Evolutionary conservation across 495 filamentous ascomycete genomes (phyloP).

Genomic region (Xanthoparmelia taractica): DNA sequence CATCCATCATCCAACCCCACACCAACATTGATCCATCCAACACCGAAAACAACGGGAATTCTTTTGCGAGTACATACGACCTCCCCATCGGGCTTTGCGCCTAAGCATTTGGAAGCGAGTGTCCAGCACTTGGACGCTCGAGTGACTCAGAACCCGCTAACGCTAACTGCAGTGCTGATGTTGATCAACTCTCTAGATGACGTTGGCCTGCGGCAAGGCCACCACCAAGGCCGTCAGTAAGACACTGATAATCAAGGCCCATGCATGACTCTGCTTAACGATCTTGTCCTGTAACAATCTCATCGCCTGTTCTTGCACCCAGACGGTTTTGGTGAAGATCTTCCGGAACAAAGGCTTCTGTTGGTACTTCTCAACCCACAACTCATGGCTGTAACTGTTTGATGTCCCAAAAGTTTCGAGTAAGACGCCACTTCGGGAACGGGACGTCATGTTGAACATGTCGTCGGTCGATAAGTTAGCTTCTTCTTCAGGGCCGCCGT

Average conservation of each 20-base stretch:
- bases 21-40: neutral
- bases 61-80: neutral
- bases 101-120: constrained; percentile 1
- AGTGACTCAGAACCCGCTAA: neutral
- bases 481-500: constrained; percentile 20
- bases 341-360: constrained; percentile 55
- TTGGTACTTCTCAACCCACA: constrained; percentile 60
- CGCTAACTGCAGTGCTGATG: neutral
- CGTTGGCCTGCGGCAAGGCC: constrained; percentile 23
- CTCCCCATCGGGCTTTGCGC: neutral
- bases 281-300: constrained; percentile 29
- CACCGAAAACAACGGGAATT: neutral
- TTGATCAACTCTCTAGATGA: constrained; percentile 13
- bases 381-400: constrained; percentile 66
- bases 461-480: constrained; percentile 18
- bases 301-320: constrained; percentile 42
- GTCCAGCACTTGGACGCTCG: constrained; percentile 9
- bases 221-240: constrained; percentile 25
- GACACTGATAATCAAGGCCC: constrained; percentile 26
- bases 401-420: constrained; percentile 45
- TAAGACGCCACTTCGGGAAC: constrained; percentile 15
- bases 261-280: constrained; percentile 25
- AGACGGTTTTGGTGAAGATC: constrained; percentile 62
- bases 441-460: constrained; percentile 17
- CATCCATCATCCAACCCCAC: constrained; percentile 8